Evolutionary conservation across 2,329 filamentous ascomycete species (phyloP).

Genomic region (Thelonectria rubi): DNA sequence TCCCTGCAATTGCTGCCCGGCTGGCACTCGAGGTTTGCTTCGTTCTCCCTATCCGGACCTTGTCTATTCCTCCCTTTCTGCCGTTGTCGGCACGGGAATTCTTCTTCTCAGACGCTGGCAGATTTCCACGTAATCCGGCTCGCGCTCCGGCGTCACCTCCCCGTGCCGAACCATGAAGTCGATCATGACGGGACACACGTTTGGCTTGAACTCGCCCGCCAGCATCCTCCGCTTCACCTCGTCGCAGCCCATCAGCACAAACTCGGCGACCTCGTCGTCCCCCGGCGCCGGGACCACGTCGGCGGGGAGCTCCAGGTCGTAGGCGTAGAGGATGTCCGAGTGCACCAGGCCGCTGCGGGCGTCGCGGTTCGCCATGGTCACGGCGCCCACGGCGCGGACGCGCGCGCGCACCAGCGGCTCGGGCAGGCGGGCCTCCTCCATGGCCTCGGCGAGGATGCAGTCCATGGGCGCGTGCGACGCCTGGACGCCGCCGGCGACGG

Average conservation of each 20-base stretch:
- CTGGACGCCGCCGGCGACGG: conserved; percentile 80
- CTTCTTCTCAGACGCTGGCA: conserved; percentile 54
- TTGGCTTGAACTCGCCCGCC: conserved; percentile 82
- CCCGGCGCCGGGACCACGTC: conserved; percentile 71
- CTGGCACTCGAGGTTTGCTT: no score
- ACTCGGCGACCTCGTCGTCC: conserved; percentile 82
- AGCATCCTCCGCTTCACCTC: conserved; percentile 69
- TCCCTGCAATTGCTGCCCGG: neutral
- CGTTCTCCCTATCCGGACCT: neutral
- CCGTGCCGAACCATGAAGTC: conserved; percentile 86
- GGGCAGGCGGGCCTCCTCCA: conserved; percentile 71
- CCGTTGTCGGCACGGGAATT: conserved; percentile 52
- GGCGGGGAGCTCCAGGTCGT: conserved; percentile 73
- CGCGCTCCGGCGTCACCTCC: conserved; percentile 75
- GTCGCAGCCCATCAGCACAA: conserved; percentile 70
- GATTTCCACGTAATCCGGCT: conserved; percentile 78
- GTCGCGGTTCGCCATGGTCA: conserved; percentile 49
- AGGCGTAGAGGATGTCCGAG: conserved; percentile 68
- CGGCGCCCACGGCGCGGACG: conserved; percentile 43
- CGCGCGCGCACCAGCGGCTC: conserved; percentile 39
- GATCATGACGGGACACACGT: conserved; percentile 79
- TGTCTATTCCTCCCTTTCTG: conserved; percentile 28
- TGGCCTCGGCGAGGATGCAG: conserved; percentile 75
- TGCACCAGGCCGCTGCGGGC: conserved; percentile 43
- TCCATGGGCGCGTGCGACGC: conserved; percentile 72